Evolutionary conservation across 2,329 filamentous ascomycete species (phyloP), one percentile per base, ranked within the genome.

Genomic region (Talaromyces sp.): DNA sequence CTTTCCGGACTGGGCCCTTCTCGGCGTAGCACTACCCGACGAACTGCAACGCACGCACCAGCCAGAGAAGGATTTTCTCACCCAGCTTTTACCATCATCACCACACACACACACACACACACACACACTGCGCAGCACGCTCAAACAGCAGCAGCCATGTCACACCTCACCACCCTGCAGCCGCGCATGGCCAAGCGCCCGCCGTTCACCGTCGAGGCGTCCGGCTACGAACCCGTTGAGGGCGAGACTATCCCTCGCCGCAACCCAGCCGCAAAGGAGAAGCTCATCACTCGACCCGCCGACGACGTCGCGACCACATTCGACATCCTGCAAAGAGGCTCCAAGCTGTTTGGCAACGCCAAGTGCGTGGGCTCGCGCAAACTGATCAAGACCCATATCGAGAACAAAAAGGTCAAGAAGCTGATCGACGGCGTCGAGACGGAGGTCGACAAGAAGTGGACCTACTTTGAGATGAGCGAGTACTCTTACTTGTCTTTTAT

Each of bases 321-420:
- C 78, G 90, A 96, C 69, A 85, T 96, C 66, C 81, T 96, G 70
- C 84, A 84, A 71, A 84, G 87, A 68, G 87, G 88, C 68, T 88
- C 89, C 51, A 81, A 80, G 59, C 76, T 83, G 63, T 88, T 85
- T 71, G 83, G 84, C 63, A 83, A 86, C 70, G 82, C 87, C 70
- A 82, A 84, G 62, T 87, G 87, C 63, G 81, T 91, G 64, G 92
- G 90, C 67, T 83, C 82, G 70, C 87, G 92, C 65, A 88, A 85
- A 74, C 83, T 96, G 62, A 75, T 96, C 76, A 82, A 88, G 75
- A 86, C 88, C 54, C 92, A 96, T 77, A 85, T 85, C 69, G 92
- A 96, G 81, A 88, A 84, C 68, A 96, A 93, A 81, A 95, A 92
- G 83, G 81, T 96, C 68, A 89, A 92, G 83, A 96, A 96, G 84